Conservation (phyloP, 352 stramenopile species). For the Phytophthora fragariaefolia region DNA sequence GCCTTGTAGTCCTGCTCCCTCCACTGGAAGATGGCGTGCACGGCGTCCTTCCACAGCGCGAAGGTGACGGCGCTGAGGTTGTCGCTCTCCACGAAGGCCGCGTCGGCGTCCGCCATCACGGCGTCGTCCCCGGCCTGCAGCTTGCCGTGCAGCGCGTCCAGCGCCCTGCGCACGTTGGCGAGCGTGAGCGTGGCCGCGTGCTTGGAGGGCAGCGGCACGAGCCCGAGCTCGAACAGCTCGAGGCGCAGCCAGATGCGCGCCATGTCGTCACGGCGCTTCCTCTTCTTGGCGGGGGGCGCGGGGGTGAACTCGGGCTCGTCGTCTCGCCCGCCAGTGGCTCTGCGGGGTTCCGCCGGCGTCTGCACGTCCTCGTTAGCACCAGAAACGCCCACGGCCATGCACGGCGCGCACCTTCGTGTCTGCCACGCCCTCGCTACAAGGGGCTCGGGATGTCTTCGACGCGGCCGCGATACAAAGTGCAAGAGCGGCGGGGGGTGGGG, state of each 20-base stretch:
- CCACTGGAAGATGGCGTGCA: slow-evolving; percentile 75
- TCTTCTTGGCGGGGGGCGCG: slow-evolving; percentile 46
- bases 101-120: slow-evolving; percentile 44
- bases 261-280: slow-evolving; percentile 47
- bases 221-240: slow-evolving; percentile 87
- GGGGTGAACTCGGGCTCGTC: slow-evolving; percentile 37
- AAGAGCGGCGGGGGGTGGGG: neutral
- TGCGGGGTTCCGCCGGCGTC: slow-evolving; percentile 34
- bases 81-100: slow-evolving; percentile 62
- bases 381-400: slow-evolving; percentile 23
- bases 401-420: slow-evolving; percentile 43
- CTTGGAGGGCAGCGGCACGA: slow-evolving; percentile 78
- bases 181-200: slow-evolving; percentile 68
- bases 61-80: slow-evolving; percentile 65
- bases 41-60: slow-evolving; percentile 66
- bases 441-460: neutral
- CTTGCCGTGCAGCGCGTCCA: slow-evolving; percentile 63
- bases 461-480: slow-evolving; percentile 2
- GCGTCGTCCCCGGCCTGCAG: slow-evolving; percentile 54
- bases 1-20: slow-evolving; percentile 81
- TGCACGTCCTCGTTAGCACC: slow-evolving; percentile 38
- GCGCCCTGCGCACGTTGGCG: slow-evolving; percentile 61
- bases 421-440: slow-evolving; percentile 8
- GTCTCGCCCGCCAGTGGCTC: slow-evolving; percentile 38
- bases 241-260: slow-evolving; percentile 82